Percentiles rank a stretch among this genome's conserved stretches.
phyloP scores from a whole-genome alignment of 2,329 filamentous ascomycete genomes.

The Thelonectria discophora region DNA sequence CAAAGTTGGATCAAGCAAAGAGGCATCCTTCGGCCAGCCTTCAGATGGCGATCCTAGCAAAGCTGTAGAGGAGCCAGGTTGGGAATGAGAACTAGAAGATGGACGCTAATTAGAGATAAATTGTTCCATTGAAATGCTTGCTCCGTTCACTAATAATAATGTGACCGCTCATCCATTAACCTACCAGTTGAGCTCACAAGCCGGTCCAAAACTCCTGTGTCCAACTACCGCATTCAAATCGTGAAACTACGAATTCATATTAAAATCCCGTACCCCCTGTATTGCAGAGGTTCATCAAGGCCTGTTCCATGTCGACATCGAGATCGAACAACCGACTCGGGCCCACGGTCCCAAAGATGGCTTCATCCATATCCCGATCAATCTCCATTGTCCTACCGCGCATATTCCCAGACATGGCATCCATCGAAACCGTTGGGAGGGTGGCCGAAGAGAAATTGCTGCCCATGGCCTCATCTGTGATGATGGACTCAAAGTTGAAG shows the following conservation, averaged over 20 bases:
- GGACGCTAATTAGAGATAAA: too few relatives aligned
- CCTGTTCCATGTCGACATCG: slow-evolving; percentile 24
- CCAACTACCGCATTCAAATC: too few relatives aligned
- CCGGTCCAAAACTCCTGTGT: too few relatives aligned
- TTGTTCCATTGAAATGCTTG: too few relatives aligned
- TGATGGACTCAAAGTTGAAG: slow-evolving; percentile 29
- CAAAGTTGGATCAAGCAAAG: background rate
- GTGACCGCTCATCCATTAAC: background rate
- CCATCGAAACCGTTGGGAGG: background rate
- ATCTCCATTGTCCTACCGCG: background rate
- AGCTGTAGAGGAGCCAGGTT: background rate
- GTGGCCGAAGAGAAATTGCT: slow-evolving; percentile 3
- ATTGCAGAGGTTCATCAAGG: slow-evolving; percentile 26
- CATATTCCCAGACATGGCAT: slow-evolving; percentile 2
- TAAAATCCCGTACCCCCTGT: background rate
- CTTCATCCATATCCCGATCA: slow-evolving; percentile 12
- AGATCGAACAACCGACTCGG: slow-evolving; percentile 21
- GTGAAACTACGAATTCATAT: background rate
- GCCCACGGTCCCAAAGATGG: slow-evolving; percentile 19
- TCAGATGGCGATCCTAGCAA: background rate
- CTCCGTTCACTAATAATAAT: background rate
- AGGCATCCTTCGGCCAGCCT: background rate
- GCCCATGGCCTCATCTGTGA: slow-evolving; percentile 16
- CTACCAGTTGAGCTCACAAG: too few relatives aligned
- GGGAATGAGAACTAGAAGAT: too few relatives aligned